phyloP scores from a whole-genome alignment of 352 stramenopile genomes.

The Chrysophaeum taylorii region DNA sequence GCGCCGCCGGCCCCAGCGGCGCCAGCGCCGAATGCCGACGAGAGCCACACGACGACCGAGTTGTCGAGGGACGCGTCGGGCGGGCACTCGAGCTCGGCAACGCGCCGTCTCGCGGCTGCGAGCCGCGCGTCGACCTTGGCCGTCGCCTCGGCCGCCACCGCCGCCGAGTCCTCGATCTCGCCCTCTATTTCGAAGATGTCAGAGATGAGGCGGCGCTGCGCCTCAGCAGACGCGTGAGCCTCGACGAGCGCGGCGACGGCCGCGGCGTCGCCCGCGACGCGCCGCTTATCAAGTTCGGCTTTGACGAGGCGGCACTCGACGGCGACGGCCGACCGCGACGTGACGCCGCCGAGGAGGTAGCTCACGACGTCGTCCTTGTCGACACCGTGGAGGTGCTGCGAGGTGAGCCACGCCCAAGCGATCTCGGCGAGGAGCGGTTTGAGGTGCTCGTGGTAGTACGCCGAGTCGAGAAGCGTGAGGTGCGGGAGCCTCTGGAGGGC shows the following conservation, averaged over 20 bases:
- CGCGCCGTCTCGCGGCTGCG: no score
- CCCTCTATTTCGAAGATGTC: no score
- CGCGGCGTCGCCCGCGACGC: background rate
- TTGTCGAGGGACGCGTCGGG: no score
- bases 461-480: slow-evolving; percentile 69
- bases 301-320: background rate
- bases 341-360: slow-evolving; percentile 24
- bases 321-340: background rate
- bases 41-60: no score
- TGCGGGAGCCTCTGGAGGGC: slow-evolving; percentile 71
- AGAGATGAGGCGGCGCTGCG: no score
- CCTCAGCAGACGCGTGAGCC: background rate
- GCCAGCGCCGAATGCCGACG: no score
- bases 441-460: slow-evolving; percentile 66
- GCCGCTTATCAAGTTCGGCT: background rate
- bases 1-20: no score
- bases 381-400: slow-evolving; percentile 18
- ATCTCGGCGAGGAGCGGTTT: slow-evolving; percentile 61
- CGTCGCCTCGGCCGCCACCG: no score
- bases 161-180: no score
- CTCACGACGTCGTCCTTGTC: slow-evolving; percentile 18
- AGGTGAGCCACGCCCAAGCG: slow-evolving; percentile 56
- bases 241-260: background rate
- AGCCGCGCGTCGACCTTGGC: no score
- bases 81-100: no score